Base-by-base conservation (phyloP, 163 green algal genomes). In the Chloromonas sp. region DNA sequence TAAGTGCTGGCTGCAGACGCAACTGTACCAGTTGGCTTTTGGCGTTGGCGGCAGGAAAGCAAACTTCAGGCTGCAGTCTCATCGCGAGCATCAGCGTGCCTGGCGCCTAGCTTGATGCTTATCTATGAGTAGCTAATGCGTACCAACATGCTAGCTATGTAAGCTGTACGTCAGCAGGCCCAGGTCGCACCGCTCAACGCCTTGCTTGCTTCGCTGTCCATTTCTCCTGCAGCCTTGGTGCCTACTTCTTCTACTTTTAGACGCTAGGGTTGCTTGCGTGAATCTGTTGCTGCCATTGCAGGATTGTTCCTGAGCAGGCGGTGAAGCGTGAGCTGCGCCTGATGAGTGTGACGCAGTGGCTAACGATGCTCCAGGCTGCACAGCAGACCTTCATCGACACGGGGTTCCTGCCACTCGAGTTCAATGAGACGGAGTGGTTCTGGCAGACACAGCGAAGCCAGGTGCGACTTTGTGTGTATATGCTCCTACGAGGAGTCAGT, bases 221-320 rank as follows among this genome's bases (percentile, higher is more conserved):
- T 36, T 36, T 36, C 36, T 36, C 36, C 36, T 36, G 36, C 36
- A 36, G 36, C 36, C 36, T 36, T 36, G 36, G 36, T 36, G 36
- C 36, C 36, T 36, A 36, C 36, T 36, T 36, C 36, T 36, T 36
- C 36, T 36, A 36, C 36, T 36, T 36, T 36, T 36, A 36, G 36
- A 36, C 36, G 36, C 36, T 36, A 36, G 36, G 36, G 36, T 36
- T 36, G 36, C 36, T 36, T 36, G 36, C 36, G 36, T 36, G 36
- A 36, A 36, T 36, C 36, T 36, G 36, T 36, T 36, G 36, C 36
- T 36, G 36, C 36, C 36, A 36, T 36, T 62, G 58, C 11, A 14
- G 14, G 13, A 94, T 97, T 78, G 85, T 92, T 5, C 88, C 85
- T 0, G 92, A 98, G 84, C 66, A 87, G 62, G 82, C 88, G 5